phyloP scores from a whole-genome alignment of 164 flowering plant species.

The Vitis riparia region DNA sequence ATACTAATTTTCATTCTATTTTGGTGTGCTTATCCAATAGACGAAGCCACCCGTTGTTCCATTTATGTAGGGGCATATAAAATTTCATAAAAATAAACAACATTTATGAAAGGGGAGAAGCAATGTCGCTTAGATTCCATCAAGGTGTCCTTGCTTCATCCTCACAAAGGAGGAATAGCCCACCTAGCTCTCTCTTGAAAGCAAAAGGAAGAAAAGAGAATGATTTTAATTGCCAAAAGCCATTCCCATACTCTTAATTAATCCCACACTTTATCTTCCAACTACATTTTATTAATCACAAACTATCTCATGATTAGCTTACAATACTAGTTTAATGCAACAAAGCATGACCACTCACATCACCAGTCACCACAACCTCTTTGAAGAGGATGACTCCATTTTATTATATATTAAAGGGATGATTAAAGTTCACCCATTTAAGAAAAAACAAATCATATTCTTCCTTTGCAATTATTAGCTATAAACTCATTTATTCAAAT shows the following conservation, averaged over 20 bases:
- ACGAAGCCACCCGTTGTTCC: too few species aligned
- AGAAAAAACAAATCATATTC: too few species aligned
- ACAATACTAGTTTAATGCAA: neutral
- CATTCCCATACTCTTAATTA: neutral
- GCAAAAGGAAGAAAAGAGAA: conserved; percentile 4
- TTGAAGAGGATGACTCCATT: neutral
- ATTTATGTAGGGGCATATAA: neutral
- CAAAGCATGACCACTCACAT: conserved; percentile 14
- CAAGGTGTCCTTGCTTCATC: conserved; percentile 8
- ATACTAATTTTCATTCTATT: too few species aligned
- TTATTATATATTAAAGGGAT: neutral
- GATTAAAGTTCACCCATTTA: conserved; percentile 3
- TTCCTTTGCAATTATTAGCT: too few species aligned
- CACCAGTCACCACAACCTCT: conserved; percentile 4
- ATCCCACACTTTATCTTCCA: conserved; percentile 4
- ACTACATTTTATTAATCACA: neutral
- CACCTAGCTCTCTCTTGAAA: conserved; percentile 10
- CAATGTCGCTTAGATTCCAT: conserved; percentile 29
- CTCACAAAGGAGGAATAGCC: neutral
- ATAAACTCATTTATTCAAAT: too few species aligned
- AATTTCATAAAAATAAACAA: neutral
- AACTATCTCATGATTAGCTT: neutral
- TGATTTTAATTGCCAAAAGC: neutral
- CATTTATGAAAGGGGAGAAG: neutral
- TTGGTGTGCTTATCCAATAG: too few species aligned